These are phyloP conservation scores for Leonotis leonurus DNA, from an alignment of 257 asterid genomes.

Conservation along the genomic window DNA sequence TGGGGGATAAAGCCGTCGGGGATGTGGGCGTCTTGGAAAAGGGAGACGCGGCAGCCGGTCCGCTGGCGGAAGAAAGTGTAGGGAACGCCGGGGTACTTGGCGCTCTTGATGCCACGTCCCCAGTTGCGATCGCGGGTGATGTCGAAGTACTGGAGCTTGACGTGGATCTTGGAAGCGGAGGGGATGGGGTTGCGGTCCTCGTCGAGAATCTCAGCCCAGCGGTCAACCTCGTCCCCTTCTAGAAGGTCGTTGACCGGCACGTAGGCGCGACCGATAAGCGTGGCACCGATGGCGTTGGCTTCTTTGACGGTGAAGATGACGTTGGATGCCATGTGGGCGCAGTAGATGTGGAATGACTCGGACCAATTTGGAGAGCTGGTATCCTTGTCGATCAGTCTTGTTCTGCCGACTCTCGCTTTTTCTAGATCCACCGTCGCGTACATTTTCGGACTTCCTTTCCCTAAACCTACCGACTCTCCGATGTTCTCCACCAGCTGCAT, in stretches of 20 bases:
- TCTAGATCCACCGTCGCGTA: conserved; percentile 73
- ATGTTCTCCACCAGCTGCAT: conserved; percentile 52
- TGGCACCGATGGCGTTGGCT: conserved; percentile 67
- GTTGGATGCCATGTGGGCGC: conserved; percentile 62
- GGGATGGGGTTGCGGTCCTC: conserved; percentile 40
- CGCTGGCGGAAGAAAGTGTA: conserved; percentile 71
- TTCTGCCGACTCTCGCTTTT: conserved; percentile 70
- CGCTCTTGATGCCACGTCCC: conserved; percentile 56
- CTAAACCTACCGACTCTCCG: conserved; percentile 59
- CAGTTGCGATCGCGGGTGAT: conserved; percentile 57
- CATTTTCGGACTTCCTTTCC: conserved; percentile 50
- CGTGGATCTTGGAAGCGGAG: conserved; percentile 61
- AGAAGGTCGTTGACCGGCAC: conserved; percentile 51
- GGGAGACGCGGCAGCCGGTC: conserved; percentile 62
- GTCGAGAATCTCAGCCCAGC: conserved; percentile 66
- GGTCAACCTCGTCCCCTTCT: conserved; percentile 65
- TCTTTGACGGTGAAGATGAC: conserved; percentile 67
- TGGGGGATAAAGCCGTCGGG: conserved; percentile 65
- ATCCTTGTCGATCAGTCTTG: conserved; percentile 51
- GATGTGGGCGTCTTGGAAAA: conserved; percentile 73
- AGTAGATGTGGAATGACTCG: conserved; percentile 70
- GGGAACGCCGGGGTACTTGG: conserved; percentile 76
- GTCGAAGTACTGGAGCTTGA: conserved; percentile 54
- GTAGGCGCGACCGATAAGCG: conserved; percentile 72
- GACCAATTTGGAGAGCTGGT: conserved; percentile 57